Conservation (phyloP, 352 stramenopile species). For the Globisporangium orthogonon region DNA sequence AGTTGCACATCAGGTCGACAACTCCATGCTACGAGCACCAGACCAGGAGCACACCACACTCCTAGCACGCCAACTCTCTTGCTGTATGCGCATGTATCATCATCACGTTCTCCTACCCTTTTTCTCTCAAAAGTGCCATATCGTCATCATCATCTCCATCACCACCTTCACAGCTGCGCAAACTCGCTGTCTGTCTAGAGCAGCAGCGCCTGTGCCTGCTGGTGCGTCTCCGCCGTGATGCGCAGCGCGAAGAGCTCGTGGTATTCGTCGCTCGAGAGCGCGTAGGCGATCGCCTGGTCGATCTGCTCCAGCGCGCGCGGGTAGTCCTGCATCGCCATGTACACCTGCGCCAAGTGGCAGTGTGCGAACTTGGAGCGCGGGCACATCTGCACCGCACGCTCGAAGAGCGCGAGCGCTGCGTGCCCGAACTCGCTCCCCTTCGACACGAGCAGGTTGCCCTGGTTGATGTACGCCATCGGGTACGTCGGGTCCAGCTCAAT, state of each 20-base stretch:
- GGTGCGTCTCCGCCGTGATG: slow-evolving; percentile 72
- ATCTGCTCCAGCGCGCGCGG: slow-evolving; percentile 74
- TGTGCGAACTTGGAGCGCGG: slow-evolving; percentile 81
- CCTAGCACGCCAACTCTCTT: background rate
- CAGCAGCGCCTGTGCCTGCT: slow-evolving; percentile 58
- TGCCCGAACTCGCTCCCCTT: slow-evolving; percentile 66
- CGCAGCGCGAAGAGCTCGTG: slow-evolving; percentile 75
- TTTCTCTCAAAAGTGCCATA: background rate
- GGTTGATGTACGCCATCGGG: slow-evolving; percentile 86
- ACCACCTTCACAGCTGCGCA: too few species aligned
- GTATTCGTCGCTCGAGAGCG: slow-evolving; percentile 69
- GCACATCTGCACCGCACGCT: slow-evolving; percentile 71
- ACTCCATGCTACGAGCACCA: background rate
- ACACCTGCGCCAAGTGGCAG: slow-evolving; percentile 77
- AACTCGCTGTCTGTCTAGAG: slow-evolving; percentile 20
- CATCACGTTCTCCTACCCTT: background rate
- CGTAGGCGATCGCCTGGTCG: slow-evolving; percentile 64
- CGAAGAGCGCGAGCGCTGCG: slow-evolving; percentile 64
- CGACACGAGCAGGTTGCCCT: slow-evolving; percentile 74
- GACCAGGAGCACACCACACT: background rate
- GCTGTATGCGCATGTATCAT: background rate
- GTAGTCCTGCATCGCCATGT: slow-evolving; percentile 85
- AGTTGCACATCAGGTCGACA: too few species aligned
- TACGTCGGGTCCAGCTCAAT: slow-evolving; percentile 76
- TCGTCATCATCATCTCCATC: background rate